Evolutionary conservation across 192 early-diverging fungal species (phyloP), one percentile per base, ranked within the genome.

Genomic region (Chytriomyces sp.): DNA sequence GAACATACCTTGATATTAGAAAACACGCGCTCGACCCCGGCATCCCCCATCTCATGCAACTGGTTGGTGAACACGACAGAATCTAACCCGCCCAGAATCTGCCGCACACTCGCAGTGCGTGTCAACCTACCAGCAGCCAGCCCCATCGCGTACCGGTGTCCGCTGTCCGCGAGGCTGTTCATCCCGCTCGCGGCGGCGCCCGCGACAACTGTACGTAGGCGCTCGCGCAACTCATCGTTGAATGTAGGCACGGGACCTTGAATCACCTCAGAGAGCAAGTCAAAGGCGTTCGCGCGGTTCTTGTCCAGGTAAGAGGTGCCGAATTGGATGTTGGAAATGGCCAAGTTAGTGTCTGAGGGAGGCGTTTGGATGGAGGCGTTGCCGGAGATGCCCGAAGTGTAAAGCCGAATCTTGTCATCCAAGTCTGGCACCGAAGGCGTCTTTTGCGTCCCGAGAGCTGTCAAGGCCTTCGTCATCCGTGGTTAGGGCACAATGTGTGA

Each of bases 351-450:
- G 26, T 41, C 36, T 22, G 30, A 14, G 6, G 76, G 73, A 14
- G 63, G 31, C 17, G 80, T n/a, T 17, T 36, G 39, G 44, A 90
- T 74, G 59, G 88, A 86, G 12, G 89, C 80, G 49, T 89, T 77
- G 12, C 87, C 89, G n/a, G 81, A 82, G 34, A 98, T 83, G 17
- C 96, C 96, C 59, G 93, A 94, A 3, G 95, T 96, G 67, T 88
- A 81, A 26, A 92, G 77, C 25, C 93, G 84, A 61, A 97, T 91
- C 0, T 93, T 89, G 30, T 96, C 93, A 62, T 96, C 94, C 32
- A 98, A 89, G 19, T 90, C 89, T 12, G 90, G 81, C 84, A 97
- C 93, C 8, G 68, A 38, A 4, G 70, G 70, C 22, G 76, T 75
- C 10, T 40, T 40, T 22, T 68, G 58, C 34, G 85, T 87, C 10